A percentile compares a stretch with the other conserved stretches of the same genome.
phyloP scores from a whole-genome alignment of 306 rosid genomes.

The Calophaca sinica region DNA sequence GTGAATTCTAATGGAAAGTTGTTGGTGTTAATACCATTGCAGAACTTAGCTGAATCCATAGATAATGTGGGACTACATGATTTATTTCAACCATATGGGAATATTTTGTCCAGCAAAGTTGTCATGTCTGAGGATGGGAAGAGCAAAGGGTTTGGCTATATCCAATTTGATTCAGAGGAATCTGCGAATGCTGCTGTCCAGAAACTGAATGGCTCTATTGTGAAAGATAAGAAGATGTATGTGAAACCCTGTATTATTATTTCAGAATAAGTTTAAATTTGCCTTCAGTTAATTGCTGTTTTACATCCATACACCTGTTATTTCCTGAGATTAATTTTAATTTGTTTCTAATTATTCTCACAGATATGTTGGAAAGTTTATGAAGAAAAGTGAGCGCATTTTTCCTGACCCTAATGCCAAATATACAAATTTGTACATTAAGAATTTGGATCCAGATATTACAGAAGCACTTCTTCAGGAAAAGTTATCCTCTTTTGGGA shows the following conservation, averaged over 20 bases:
- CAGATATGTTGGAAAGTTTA: constrained; percentile 82
- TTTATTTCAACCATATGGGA: constrained; percentile 69
- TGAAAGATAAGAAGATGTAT: constrained; percentile 72
- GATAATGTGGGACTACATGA: constrained; percentile 67
- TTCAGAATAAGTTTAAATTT: constrained; percentile 14
- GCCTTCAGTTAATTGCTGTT: constrained; percentile 16
- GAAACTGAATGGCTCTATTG: constrained; percentile 68
- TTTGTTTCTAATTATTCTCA: constrained; percentile 32
- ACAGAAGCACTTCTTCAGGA: constrained; percentile 65
- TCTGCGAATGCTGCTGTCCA: constrained; percentile 76
- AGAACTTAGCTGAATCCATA: constrained; percentile 70
- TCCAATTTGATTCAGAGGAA: constrained; percentile 82
- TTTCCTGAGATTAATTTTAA: constrained; percentile 23
- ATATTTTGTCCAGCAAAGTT: constrained; percentile 79
- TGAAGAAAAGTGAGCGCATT: constrained; percentile 67
- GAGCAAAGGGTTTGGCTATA: constrained; percentile 85
- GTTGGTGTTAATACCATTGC: constrained; percentile 37
- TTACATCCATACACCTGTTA: constrained; percentile 13
- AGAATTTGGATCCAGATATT: constrained; percentile 72
- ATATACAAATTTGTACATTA: constrained; percentile 78
- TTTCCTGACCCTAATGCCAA: constrained; percentile 58
- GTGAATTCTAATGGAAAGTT: constrained; percentile 29
- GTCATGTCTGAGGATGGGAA: constrained; percentile 76
- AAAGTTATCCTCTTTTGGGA: constrained; percentile 74
- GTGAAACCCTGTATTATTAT: constrained; percentile 31